A percentile compares a stretch with the other conserved stretches of the same genome.
Conservation (phyloP, 768 basidiomycete genomes). For the Artomyces pyxidatus region DNA sequence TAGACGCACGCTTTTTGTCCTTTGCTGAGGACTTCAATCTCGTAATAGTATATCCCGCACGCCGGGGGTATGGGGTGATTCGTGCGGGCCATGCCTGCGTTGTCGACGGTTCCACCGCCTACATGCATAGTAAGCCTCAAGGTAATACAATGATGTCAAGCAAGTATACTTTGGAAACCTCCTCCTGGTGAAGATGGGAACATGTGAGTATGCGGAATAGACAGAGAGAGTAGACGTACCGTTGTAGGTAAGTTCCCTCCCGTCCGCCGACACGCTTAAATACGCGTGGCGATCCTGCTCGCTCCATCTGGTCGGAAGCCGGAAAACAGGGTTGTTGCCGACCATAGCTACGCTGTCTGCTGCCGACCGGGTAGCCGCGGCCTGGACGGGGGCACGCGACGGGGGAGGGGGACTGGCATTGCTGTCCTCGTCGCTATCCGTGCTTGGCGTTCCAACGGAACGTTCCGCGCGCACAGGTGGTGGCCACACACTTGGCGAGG, state of each 20-base stretch:
- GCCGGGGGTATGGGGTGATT: constrained; percentile 71
- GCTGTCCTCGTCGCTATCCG: constrained; percentile 19
- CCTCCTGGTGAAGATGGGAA: background rate
- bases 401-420: constrained; percentile 14
- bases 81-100: constrained; percentile 74
- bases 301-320: constrained; percentile 74
- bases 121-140: constrained; percentile 3
- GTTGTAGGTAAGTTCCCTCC: constrained; percentile 64
- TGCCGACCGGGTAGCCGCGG: constrained; percentile 13
- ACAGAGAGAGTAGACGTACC: constrained; percentile 32
- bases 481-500: constrained; percentile 6
- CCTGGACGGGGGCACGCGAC: constrained; percentile 3
- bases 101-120: constrained; percentile 13
- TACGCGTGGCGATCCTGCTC: constrained; percentile 52
- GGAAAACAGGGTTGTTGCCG: constrained; percentile 29
- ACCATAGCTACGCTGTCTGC: constrained; percentile 10
- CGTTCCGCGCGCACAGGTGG: constrained; percentile 27
- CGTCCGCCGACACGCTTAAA: constrained; percentile 59
- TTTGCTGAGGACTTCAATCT: constrained; percentile 77
- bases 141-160: background rate
- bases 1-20: constrained; percentile 72
- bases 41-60: constrained; percentile 93
- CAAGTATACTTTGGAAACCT: constrained; percentile 9
- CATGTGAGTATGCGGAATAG: background rate
- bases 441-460: constrained; percentile 27